A percentile compares a stretch with the other conserved stretches of the same genome.
phyloP scores from a whole-genome alignment of 2,329 filamentous ascomycete species.

The Colletotrichum lupini region DNA sequence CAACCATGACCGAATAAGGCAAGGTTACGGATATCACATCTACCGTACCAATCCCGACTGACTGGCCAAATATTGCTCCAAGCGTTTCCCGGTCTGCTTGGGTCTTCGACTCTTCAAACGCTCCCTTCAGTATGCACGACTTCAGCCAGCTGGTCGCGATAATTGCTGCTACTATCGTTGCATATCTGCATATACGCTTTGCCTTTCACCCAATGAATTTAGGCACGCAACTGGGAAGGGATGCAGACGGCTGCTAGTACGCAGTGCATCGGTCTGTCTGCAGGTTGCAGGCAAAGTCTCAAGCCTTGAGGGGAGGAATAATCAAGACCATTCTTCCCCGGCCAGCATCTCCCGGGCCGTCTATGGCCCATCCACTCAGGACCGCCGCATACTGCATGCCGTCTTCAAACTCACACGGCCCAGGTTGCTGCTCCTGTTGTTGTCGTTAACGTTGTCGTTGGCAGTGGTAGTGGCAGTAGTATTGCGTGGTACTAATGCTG shows the following conservation, averaged over 20 bases:
- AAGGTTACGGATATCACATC: not conserved
- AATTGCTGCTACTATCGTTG: not conserved
- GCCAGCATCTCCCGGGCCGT: conserved; percentile 6
- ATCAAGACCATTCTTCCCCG: not conserved
- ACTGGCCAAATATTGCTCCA: not conserved
- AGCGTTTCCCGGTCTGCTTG: not conserved
- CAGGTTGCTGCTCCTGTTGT: not conserved
- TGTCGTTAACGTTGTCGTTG: not conserved
- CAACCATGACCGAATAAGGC: not conserved
- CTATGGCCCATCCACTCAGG: not conserved
- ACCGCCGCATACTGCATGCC: not conserved
- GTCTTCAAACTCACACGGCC: not conserved
- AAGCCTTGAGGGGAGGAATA: conserved; percentile 16
- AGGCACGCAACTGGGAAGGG: conserved; percentile 25
- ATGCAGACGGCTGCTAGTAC: not conserved
- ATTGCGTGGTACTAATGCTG: not conserved
- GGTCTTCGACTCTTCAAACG: not conserved
- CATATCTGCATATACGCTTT: conserved; percentile 8
- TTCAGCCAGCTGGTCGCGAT: not conserved
- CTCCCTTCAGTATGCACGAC: not conserved
- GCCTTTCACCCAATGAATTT: conserved; percentile 12
- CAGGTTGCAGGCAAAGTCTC: conserved; percentile 16
- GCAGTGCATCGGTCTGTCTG: conserved; percentile 1
- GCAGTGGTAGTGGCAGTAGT: not conserved
- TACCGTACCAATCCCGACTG: not conserved